Percentiles rank a stretch among this genome's conserved stretches.
phyloP scores from a whole-genome alignment of 208 protist genomes.

The Trypanosoma rangeli region DNA sequence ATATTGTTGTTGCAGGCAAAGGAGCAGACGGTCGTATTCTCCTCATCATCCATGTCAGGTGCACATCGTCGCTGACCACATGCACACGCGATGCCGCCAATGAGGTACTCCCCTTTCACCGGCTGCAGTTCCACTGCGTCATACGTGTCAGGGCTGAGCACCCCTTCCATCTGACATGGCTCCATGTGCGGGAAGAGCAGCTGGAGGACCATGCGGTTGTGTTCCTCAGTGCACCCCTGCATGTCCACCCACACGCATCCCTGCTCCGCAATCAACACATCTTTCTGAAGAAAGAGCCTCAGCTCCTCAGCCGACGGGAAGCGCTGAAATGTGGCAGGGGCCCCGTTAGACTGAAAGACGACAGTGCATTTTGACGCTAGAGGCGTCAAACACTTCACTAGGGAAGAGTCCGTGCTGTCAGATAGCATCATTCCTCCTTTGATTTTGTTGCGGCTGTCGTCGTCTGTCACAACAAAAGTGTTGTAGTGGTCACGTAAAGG shows the following conservation, averaged over 20 bases:
- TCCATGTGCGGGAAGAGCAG: conserved; percentile 41
- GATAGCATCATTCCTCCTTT: too few species aligned
- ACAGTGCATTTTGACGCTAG: neutral
- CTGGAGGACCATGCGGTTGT: conserved; percentile 35
- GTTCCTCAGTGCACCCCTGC: conserved; percentile 32
- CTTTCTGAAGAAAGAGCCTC: neutral
- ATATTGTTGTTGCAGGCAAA: conserved; percentile 53
- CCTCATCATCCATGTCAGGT: conserved; percentile 35
- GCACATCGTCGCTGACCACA: conserved; percentile 16
- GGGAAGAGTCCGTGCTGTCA: neutral
- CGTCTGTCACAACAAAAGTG: neutral
- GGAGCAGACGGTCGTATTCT: conserved; percentile 51
- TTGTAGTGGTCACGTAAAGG: too few species aligned
- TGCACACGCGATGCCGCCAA: conserved; percentile 59
- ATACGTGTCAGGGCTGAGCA: conserved; percentile 50
- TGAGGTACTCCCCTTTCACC: conserved; percentile 39
- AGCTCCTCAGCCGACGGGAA: conserved; percentile 10
- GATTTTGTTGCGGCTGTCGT: neutral
- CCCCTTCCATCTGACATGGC: conserved; percentile 41
- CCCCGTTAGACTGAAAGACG: neutral
- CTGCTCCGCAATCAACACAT: neutral
- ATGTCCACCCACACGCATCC: conserved; percentile 59
- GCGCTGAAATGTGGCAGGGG: neutral
- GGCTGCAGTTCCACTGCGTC: conserved; percentile 70
- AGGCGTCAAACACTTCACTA: neutral